Conservation (phyloP, 306 rosid genomes). For the Cucurbita argyrosperma region DNA sequence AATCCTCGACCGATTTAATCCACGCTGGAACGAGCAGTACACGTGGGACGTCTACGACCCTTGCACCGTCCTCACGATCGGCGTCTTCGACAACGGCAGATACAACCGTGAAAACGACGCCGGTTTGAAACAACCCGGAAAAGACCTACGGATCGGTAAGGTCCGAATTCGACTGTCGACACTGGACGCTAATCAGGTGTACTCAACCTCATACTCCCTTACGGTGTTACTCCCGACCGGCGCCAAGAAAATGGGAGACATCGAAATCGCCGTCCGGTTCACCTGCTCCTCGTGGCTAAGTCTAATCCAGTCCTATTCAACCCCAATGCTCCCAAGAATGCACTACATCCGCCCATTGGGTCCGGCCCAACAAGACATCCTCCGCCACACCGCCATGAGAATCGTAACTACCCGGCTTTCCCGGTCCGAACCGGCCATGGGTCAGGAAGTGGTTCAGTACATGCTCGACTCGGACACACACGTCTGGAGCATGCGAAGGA, state of each 20-base stretch:
- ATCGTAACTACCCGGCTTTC: constrained; percentile 57
- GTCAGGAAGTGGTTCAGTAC: constrained; percentile 71
- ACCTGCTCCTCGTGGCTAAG: constrained; percentile 72
- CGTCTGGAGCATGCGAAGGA: constrained; percentile 78
- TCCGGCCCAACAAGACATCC: constrained; percentile 64
- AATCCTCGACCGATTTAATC: constrained; percentile 63
- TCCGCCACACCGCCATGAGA: constrained; percentile 63
- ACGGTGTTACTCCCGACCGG: constrained; percentile 53
- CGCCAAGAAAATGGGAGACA: constrained; percentile 80
- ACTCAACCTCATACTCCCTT: constrained; percentile 46
- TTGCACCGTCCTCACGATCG: constrained; percentile 63
- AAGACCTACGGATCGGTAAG: constrained; percentile 52
- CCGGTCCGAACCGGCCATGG: constrained; percentile 68
- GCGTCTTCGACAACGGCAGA: constrained; percentile 67
- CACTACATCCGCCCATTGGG: constrained; percentile 65
- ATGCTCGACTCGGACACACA: constrained; percentile 61
- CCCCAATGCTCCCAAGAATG: constrained; percentile 72
- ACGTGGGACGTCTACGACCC: constrained; percentile 80
- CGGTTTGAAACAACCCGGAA: constrained; percentile 25
- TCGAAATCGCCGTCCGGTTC: constrained; percentile 65
- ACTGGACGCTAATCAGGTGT: constrained; percentile 53
- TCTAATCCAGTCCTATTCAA: constrained; percentile 50
- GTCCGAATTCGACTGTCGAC: constrained; percentile 60
- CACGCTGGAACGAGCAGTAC: constrained; percentile 86
- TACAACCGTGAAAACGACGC: constrained; percentile 28